phyloP scores from a whole-genome alignment of 768 basidiomycete genomes.

The Suillus sp. region DNA sequence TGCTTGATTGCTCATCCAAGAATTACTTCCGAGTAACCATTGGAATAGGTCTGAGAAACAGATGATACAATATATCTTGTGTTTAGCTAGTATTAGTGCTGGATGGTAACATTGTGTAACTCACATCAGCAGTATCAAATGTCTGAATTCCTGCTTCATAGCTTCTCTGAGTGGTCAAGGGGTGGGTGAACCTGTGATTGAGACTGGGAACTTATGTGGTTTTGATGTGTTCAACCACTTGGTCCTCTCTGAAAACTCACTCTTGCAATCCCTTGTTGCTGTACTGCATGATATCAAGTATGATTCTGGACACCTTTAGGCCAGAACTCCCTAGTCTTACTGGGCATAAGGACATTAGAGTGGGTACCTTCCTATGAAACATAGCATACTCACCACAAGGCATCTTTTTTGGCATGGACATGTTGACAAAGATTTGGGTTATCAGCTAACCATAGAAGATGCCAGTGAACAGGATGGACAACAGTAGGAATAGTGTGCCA shows the following conservation, averaged over 20 bases:
- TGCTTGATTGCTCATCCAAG: constrained; percentile 76
- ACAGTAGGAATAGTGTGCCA: background rate
- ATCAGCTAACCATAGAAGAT: background rate
- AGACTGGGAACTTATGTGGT: constrained; percentile 40
- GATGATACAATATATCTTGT: background rate
- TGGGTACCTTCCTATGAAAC: background rate
- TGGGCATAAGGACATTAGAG: constrained; percentile 20
- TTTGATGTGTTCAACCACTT: constrained; percentile 48
- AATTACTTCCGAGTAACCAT: constrained; percentile 64
- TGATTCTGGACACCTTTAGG: constrained; percentile 51
- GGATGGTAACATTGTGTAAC: constrained; percentile 9
- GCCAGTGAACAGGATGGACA: background rate
- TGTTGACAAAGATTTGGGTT: background rate
- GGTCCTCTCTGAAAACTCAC: constrained; percentile 53
- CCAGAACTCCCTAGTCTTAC: constrained; percentile 50
- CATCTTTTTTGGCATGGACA: constrained; percentile 28
- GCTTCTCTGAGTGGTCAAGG: constrained; percentile 18
- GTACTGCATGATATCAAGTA: constrained; percentile 52
- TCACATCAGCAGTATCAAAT: constrained; percentile 36
- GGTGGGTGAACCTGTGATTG: background rate
- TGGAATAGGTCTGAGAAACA: constrained; percentile 55
- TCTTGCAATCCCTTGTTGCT: constrained; percentile 49
- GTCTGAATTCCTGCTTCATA: constrained; percentile 39
- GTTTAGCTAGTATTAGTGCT: background rate
- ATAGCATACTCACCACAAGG: constrained; percentile 33